Conservation (phyloP, 2,329 filamentous ascomycete species). For the Phyllosticta citriasiana region DNA sequence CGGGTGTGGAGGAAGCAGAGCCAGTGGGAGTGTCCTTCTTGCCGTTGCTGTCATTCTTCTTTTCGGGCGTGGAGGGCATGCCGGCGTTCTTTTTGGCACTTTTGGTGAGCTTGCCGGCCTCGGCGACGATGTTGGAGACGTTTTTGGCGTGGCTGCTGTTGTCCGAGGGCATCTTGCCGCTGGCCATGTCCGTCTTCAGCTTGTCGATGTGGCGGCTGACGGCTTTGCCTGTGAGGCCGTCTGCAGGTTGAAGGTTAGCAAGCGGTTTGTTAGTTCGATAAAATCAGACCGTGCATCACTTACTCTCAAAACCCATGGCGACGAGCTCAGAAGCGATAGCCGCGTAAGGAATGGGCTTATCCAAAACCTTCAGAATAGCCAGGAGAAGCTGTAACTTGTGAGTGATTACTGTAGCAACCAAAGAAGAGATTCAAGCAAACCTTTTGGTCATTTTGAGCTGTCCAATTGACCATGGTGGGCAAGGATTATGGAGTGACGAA, state of each 20-base stretch:
- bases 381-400: background rate
- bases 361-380: background rate
- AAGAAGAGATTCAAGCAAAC: background rate
- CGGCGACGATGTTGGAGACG: background rate
- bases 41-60: background rate
- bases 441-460: background rate
- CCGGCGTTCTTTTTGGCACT: background rate
- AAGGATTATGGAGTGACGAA: no score
- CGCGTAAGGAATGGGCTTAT: conserved; percentile 3
- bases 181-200: conserved; percentile 5
- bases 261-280: background rate
- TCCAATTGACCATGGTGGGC: conserved; percentile 4
- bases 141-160: background rate
- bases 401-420: background rate
- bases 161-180: background rate
- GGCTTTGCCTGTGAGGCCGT: conserved; percentile 10
- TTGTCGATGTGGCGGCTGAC: conserved; percentile 11
- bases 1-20: background rate
- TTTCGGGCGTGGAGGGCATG: background rate
- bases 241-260: background rate
- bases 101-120: background rate
- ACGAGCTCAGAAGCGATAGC: conserved; percentile 11
- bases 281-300: background rate
- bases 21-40: no score
- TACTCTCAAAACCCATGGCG: conserved; percentile 5